Evolutionary conservation across 2,329 filamentous ascomycete genomes (phyloP).

Genomic region (Penicillium expansum): DNA sequence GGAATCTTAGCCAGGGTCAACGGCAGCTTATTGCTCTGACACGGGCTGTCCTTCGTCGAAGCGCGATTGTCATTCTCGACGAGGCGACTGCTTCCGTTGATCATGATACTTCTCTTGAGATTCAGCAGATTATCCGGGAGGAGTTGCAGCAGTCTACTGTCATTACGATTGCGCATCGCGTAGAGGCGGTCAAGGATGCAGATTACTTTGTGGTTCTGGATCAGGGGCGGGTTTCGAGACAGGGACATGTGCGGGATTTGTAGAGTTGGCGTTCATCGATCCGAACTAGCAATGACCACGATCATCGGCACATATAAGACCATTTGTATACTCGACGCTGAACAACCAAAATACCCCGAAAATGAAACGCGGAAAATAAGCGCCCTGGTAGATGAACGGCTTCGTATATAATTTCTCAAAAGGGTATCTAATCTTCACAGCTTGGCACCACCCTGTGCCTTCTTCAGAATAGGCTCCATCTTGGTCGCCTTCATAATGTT

Average conservation of each 20-base stretch:
- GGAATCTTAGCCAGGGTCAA: conserved; percentile 64
- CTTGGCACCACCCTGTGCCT: conserved; percentile 80
- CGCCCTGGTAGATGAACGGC: background rate
- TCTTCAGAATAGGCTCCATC: conserved; percentile 89
- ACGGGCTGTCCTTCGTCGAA: conserved; percentile 60
- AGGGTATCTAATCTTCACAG: conserved; percentile 55
- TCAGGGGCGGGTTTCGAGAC: conserved; percentile 46
- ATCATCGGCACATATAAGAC: background rate
- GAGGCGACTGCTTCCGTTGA: conserved; percentile 66
- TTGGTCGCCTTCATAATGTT: conserved; percentile 98
- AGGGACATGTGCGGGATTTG: conserved; percentile 30
- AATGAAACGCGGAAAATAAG: background rate
- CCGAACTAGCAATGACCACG: background rate
- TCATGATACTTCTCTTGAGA: conserved; percentile 55
- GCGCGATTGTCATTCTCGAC: conserved; percentile 62
- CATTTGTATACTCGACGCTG: background rate
- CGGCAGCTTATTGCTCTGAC: conserved; percentile 64
- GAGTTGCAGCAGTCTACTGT: conserved; percentile 51
- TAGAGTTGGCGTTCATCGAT: background rate
- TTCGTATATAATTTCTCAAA: conserved; percentile 12
- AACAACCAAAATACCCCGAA: background rate
- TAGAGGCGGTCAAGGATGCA: conserved; percentile 60
- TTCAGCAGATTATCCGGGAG: conserved; percentile 38
- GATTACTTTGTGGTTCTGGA: conserved; percentile 56
- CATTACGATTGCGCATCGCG: conserved; percentile 63